phyloP scores from a whole-genome alignment of 768 basidiomycete genomes.

The Dacryopinax primogenitus region DNA sequence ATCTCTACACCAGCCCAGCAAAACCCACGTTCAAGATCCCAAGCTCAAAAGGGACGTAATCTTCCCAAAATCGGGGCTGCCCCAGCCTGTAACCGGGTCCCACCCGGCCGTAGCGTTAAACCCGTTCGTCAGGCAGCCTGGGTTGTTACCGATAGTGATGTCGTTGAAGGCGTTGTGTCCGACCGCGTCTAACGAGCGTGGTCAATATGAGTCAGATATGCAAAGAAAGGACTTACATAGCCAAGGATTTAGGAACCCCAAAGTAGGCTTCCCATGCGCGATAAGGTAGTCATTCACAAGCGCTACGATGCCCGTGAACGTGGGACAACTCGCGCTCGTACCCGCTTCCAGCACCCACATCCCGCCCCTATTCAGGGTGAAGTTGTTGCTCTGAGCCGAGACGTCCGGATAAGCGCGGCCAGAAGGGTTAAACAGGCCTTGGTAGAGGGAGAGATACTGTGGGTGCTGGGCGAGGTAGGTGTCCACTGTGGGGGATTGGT shows the following conservation, averaged over 20 bases:
- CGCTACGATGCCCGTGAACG: conserved; percentile 43
- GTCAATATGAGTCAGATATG: no score
- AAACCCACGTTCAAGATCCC: no score
- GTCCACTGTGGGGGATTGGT: conserved; percentile 38
- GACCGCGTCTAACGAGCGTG: conserved; percentile 33
- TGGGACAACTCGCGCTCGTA: conserved; percentile 53
- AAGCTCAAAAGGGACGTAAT: no score
- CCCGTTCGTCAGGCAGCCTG: no score
- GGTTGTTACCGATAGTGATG: no score
- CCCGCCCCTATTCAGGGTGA: conserved; percentile 38
- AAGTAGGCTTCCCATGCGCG: conserved; percentile 29
- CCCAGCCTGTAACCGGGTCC: no score
- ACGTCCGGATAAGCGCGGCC: conserved; percentile 42
- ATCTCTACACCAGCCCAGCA: no score
- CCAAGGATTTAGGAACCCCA: conserved; percentile 41
- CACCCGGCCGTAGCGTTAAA: no score
- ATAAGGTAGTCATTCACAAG: conserved; percentile 45
- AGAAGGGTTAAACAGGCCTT: conserved; percentile 42
- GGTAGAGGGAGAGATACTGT: conserved; percentile 32
- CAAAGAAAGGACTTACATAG: conserved; percentile 9
- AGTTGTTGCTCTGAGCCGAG: conserved; percentile 42
- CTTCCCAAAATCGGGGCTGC: no score
- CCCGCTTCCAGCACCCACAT: conserved; percentile 35
- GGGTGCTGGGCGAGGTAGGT: conserved; percentile 37
- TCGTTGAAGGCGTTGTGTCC: no score